phyloP scores from a whole-genome alignment of 805 yeast species.

The Pichia gijzeniarum region DNA sequence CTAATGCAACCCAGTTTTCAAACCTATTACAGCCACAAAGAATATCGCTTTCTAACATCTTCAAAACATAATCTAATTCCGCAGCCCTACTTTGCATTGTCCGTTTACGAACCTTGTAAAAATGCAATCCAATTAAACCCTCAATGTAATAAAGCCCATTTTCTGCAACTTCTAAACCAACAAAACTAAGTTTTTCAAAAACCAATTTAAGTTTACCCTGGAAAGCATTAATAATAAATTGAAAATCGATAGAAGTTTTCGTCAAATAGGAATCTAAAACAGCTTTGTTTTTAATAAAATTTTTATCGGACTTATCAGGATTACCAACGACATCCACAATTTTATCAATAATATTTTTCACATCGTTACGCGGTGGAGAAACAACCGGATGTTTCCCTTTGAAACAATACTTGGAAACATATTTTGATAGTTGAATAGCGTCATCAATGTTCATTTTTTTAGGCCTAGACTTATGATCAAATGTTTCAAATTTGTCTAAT shows the following conservation, averaged over 20 bases:
- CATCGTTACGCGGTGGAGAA: slow-evolving; percentile 57
- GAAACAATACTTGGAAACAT: slow-evolving; percentile 49
- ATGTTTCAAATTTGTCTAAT: slow-evolving; percentile 53
- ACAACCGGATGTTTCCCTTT: slow-evolving; percentile 54
- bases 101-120: slow-evolving; percentile 65
- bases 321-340: slow-evolving; percentile 68
- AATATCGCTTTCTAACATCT: slow-evolving; percentile 60
- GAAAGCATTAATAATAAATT: slow-evolving; percentile 43
- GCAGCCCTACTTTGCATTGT: slow-evolving; percentile 76
- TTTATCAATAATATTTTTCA: slow-evolving; percentile 65
- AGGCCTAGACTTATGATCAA: slow-evolving; percentile 53
- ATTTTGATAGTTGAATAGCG: slow-evolving; percentile 32
- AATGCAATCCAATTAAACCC: slow-evolving; percentile 61
- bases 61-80: slow-evolving; percentile 70
- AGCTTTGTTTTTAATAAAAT: slow-evolving; percentile 38
- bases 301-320: slow-evolving; percentile 39
- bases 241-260: slow-evolving; percentile 35
- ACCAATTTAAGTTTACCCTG: slow-evolving; percentile 39
- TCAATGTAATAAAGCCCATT: slow-evolving; percentile 64
- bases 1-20: slow-evolving; percentile 84
- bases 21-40: slow-evolving; percentile 57
- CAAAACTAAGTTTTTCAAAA: slow-evolving; percentile 26
- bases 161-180: slow-evolving; percentile 32
- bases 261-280: slow-evolving; percentile 43
- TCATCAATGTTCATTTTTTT: slow-evolving; percentile 33